Evolutionary conservation across 768 basidiomycete species (phyloP).

Genomic region (Leccinum boreale): DNA sequence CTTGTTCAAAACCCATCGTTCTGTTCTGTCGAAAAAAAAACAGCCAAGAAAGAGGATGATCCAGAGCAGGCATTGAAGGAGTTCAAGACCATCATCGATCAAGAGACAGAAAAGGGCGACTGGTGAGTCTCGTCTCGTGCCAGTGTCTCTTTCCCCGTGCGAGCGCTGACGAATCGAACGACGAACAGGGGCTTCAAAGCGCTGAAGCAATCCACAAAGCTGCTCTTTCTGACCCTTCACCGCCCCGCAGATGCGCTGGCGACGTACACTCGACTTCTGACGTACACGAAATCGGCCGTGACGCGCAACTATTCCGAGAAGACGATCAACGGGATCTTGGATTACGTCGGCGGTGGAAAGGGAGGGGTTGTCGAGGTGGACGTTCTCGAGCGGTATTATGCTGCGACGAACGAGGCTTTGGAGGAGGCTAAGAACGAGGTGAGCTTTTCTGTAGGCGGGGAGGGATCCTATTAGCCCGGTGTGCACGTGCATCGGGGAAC

Average conservation of each 20-base stretch:
- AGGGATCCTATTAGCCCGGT: not conserved
- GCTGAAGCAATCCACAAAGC: slow-evolving; percentile 94
- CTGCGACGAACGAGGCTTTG: slow-evolving; percentile 84
- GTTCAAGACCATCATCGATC: slow-evolving; percentile 83
- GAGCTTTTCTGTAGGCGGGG: slow-evolving; percentile 11
- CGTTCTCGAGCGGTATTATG: slow-evolving; percentile 92
- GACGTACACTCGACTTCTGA: slow-evolving; percentile 82
- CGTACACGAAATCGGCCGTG: slow-evolving; percentile 93
- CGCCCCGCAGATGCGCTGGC: slow-evolving; percentile 81
- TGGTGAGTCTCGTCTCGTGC: slow-evolving; percentile 53
- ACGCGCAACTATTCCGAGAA: slow-evolving; percentile 97
- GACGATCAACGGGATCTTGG: slow-evolving; percentile 96
- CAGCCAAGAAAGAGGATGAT: slow-evolving; percentile 92
- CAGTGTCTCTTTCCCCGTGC: not conserved
- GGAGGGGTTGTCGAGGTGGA: slow-evolving; percentile 78
- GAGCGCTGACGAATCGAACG: not conserved
- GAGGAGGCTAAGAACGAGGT: slow-evolving; percentile 97
- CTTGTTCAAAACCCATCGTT: not conserved
- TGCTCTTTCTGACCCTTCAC: slow-evolving; percentile 76
- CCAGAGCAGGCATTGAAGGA: slow-evolving; percentile 90
- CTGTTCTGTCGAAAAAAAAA: not conserved
- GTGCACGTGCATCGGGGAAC: not conserved
- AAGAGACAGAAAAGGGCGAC: slow-evolving; percentile 91
- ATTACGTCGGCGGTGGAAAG: slow-evolving; percentile 93
- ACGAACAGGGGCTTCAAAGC: slow-evolving; percentile 92